Evolutionary conservation across 2,329 filamentous ascomycete species (phyloP).

Genomic region (Lecanicillium sp.): DNA sequence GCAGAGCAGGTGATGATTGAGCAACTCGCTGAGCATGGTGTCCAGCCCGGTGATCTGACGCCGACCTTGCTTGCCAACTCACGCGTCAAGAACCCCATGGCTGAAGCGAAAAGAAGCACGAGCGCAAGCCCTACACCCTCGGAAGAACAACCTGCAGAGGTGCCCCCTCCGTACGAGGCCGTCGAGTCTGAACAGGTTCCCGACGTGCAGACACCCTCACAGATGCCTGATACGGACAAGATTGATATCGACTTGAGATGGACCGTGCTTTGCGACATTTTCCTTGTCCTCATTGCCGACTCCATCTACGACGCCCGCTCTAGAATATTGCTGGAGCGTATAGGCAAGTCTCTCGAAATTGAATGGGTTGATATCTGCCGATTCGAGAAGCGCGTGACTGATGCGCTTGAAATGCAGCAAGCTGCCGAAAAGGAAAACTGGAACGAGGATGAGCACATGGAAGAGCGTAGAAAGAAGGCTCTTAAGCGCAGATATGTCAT

Average conservation of each 20-base stretch:
- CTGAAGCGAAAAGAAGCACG: constrained; percentile 33
- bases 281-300: constrained; percentile 93
- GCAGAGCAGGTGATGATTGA: constrained; percentile 98
- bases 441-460: constrained; percentile 95
- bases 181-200: constrained; percentile 66
- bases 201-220: constrained; percentile 73
- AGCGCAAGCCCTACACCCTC: constrained; percentile 20
- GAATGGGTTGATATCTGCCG: constrained; percentile 90
- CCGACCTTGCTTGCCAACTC: constrained; percentile 86
- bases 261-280: constrained; percentile 95
- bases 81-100: constrained; percentile 87
- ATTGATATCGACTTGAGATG: constrained; percentile 95
- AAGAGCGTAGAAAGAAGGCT: constrained; percentile 72
- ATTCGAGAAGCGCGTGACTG: constrained; percentile 95
- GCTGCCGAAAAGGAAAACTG: constrained; percentile 91
- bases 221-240: constrained; percentile 73
- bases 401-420: constrained; percentile 96
- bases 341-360: constrained; percentile 74
- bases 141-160: constrained; percentile 43
- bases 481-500: constrained; percentile 81
- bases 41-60: constrained; percentile 76
- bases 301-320: constrained; percentile 89
- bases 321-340: constrained; percentile 72
- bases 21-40: constrained; percentile 87
- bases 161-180: constrained; percentile 55